phyloP scores from a whole-genome alignment of 306 rosid genomes.

The Vigna nakashimae region DNA sequence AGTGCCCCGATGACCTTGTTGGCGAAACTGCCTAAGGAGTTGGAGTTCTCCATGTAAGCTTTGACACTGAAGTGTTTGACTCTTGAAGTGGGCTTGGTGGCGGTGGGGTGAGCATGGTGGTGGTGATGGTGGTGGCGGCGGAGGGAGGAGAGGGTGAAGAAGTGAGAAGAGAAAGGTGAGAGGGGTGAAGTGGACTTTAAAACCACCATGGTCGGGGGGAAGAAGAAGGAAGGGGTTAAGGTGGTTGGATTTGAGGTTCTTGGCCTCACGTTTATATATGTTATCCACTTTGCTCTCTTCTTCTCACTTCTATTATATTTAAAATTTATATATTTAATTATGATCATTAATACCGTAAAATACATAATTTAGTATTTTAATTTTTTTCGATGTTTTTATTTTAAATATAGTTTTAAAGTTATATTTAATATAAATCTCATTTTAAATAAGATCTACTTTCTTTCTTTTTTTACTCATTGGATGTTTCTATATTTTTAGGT shows the following conservation, averaged over 20 bases:
- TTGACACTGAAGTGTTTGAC: conserved; percentile 46
- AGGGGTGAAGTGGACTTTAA: conserved; percentile 35
- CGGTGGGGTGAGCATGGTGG: conserved; percentile 52
- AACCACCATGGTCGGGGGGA: conserved; percentile 20
- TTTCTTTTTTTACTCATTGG: too few relatives aligned
- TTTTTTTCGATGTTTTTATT: too few relatives aligned
- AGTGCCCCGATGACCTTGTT: conserved; percentile 86
- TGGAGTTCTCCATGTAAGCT: conserved; percentile 81
- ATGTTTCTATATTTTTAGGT: too few relatives aligned
- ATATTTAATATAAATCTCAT: too few relatives aligned
- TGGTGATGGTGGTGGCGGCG: conserved; percentile 47
- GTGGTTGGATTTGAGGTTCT: conserved; percentile 21
- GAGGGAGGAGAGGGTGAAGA: conserved; percentile 28
- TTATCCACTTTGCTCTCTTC: conserved; percentile 14
- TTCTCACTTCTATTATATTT: neutral
- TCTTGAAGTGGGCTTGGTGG: conserved; percentile 9
- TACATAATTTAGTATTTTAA: too few relatives aligned
- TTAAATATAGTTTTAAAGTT: too few relatives aligned
- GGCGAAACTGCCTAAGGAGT: conserved; percentile 67
- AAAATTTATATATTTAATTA: too few relatives aligned
- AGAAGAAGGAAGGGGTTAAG: neutral
- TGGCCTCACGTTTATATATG: conserved; percentile 67
- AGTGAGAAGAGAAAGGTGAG: neutral
- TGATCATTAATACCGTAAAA: too few relatives aligned
- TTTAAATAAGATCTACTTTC: too few relatives aligned